These are phyloP conservation scores for Boletus semigastroideus DNA, from an alignment of 1,284 basidiomycete genomes.

Conservation along the genomic window DNA sequence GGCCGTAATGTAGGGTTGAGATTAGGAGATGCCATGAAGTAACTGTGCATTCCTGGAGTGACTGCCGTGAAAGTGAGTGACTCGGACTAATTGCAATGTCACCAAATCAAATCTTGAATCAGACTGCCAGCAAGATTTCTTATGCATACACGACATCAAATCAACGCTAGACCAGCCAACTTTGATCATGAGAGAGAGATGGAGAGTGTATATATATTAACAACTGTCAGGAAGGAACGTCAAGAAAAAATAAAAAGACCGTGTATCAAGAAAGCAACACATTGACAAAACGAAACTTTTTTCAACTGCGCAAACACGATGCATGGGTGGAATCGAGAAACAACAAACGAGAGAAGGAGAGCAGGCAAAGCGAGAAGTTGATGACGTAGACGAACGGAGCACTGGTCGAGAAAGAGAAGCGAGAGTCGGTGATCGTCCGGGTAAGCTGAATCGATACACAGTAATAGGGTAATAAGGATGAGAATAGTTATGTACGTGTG, in stretches of 20 bases:
- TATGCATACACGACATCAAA: slow-evolving; percentile 2
- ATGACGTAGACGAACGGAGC: slow-evolving; percentile 18
- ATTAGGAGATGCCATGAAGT: too few relatives aligned
- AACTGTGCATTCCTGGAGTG: too few relatives aligned
- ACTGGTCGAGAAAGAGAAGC: slow-evolving; percentile 14
- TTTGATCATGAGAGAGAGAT: slow-evolving; percentile 5
- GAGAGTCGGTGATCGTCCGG: slow-evolving; percentile 7
- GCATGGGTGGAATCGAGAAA: slow-evolving; percentile 12
- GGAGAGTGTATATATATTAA: slow-evolving; percentile 6
- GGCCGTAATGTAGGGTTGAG: too few relatives aligned
- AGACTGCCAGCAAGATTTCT: background rate
- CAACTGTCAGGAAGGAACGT: slow-evolving; percentile 10
- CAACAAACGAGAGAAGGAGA: slow-evolving; percentile 15
- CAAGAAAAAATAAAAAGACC: slow-evolving; percentile 18
- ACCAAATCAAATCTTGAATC: too few relatives aligned
- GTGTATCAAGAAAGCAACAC: slow-evolving; percentile 20
- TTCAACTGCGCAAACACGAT: background rate
- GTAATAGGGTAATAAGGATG: slow-evolving; percentile 28
- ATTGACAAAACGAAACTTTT: slow-evolving; percentile 22
- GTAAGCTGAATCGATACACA: slow-evolving; percentile 27
- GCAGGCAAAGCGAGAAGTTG: slow-evolving; percentile 20
- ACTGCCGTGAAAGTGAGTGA: too few relatives aligned
- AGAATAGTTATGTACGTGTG: slow-evolving; percentile 29
- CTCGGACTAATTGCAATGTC: too few relatives aligned
- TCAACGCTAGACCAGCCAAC: slow-evolving; percentile 23